Base-by-base conservation (phyloP, 2,329 filamentous ascomycete species). In the Aspergillus alliaceus region DNA sequence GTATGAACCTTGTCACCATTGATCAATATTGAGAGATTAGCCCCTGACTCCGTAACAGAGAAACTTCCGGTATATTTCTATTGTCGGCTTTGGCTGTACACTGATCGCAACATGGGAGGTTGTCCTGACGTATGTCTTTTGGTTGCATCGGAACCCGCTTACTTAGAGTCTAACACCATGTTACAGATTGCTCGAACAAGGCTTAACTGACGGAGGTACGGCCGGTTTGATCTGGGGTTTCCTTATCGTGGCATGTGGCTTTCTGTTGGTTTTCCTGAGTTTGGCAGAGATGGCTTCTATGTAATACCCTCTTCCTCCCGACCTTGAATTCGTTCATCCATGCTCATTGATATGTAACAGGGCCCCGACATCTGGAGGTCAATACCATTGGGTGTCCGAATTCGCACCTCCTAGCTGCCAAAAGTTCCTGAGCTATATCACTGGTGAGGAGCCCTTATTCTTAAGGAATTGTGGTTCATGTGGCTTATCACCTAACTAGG, bases 281-380 rank as follows among this genome's bases (percentile, higher is more conserved):
- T 66, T 78, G 49, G 72, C 74, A n/a, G 76, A 78, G 57, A 73
- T 78, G 68, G 75, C 75, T 37, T 78, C 76, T 4, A 78, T 78
- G 74, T 76, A 67, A 66, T 62, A n/a, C n/a, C n/a, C n/a, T n/a
- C n/a, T 12, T 9, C 6, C 8, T 25, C 25, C 42, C 24, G 24
- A 2, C 11, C 25, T 20, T 22, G 34, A 3, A 4, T 15, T 12
- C 12, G 4, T 47, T 31, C n/a, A 14, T 20, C 14, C 1, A 8
- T 27, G 14, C 35, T 34, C 1, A 29, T 32, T 6, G 18, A 32
- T 25, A 8, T 15, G 14, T 7, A 27, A n/a, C 15, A 75, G 72
- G 73, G 74, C 75, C 7, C 77, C 77, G 11, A 77, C 73, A 35
- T 69, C 75, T 7, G 73, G 73, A 32, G 73, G 72, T n/a, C n/a